Conservation (phyloP, 257 asterid genomes). For the Paraleonurus japonicus region DNA sequence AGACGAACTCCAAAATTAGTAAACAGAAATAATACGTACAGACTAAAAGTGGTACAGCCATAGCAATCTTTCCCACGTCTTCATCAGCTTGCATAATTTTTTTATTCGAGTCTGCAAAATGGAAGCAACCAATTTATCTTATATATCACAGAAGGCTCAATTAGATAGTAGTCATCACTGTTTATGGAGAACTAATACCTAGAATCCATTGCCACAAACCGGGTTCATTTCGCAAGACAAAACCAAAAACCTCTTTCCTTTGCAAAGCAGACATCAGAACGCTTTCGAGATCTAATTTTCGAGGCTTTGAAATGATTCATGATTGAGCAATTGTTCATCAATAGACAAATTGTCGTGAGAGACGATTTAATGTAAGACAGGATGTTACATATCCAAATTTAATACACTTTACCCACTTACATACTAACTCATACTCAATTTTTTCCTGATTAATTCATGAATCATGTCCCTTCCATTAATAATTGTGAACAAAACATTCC, state of each 20-base stretch:
- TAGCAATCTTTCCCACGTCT: constrained; percentile 85
- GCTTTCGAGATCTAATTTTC: no score
- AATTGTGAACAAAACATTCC: no score
- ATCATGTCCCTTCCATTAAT: no score
- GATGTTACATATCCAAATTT: no score
- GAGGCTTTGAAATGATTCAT: neutral
- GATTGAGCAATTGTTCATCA: neutral
- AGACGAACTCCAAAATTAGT: neutral
- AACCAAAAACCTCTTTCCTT: neutral
- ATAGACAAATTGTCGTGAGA: neutral
- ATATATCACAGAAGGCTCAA: neutral
- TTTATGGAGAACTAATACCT: neutral
- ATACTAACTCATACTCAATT: no score
- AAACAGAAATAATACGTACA: constrained; percentile 47
- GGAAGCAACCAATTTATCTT: neutral
- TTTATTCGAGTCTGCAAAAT: constrained; percentile 64
- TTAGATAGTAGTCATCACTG: neutral
- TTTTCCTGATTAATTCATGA: no score
- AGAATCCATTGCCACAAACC: neutral
- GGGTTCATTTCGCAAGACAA: neutral
- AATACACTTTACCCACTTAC: no score
- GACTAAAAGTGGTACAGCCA: constrained; percentile 83
- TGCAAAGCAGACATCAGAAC: neutral
- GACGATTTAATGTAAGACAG: no score
- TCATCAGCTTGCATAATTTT: constrained; percentile 92